Base-by-base conservation (phyloP, 208 protist species). In the Endotrypanum monterogeii region DNA sequence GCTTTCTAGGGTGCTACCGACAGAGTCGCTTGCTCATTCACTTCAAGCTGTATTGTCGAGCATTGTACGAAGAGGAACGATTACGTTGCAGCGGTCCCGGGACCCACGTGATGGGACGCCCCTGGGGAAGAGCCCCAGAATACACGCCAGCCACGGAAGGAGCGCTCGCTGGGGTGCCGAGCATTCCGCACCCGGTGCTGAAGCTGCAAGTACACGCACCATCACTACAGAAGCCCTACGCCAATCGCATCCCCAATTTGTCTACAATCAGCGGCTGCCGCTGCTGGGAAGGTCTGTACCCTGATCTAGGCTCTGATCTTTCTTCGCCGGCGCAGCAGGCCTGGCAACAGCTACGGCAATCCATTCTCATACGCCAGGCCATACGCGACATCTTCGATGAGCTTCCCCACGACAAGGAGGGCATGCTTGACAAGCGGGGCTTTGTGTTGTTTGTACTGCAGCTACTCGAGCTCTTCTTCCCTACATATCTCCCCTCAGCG, bases 391-490 rank as follows among this genome's bases (percentile, higher is more conserved):
- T 94, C 55, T 96, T 87, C 68, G 76, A 91, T 37, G 60, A 78
- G n/a, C 86, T 94, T 12, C 78, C 76, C 11, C 78, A 82, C 37
- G 87, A 95, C 71, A 73, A 67, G 71, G 83, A 89, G 28, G 82
- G 83, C 1, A 67, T 82, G 14, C 37, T 97, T 52, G 82, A 82
- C 63, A 94, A 95, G 79, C 73, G 74, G 28, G 78, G 81, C 14
- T 97, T 81, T 56, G 79, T 93, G 0, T 80, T 88, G 60, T 97
- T 97, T 83, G 78, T 95, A 32, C 76, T 91, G 51, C 81, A 89
- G 67, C 75, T 97, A 52, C 79, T 97, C 8, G 71, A 95, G 57
- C 68, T 97, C 9, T 97, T 97, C 78, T 93, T 97, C 55, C 93
- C 93, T 2, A 90, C 84, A 2, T 76, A 86, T 63, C 79, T 87